Percentiles rank a stretch among this genome's conserved stretches.
Conservation (phyloP, 2,329 filamentous ascomycete genomes). For the Ophiostoma himal-ulmi region DNA sequence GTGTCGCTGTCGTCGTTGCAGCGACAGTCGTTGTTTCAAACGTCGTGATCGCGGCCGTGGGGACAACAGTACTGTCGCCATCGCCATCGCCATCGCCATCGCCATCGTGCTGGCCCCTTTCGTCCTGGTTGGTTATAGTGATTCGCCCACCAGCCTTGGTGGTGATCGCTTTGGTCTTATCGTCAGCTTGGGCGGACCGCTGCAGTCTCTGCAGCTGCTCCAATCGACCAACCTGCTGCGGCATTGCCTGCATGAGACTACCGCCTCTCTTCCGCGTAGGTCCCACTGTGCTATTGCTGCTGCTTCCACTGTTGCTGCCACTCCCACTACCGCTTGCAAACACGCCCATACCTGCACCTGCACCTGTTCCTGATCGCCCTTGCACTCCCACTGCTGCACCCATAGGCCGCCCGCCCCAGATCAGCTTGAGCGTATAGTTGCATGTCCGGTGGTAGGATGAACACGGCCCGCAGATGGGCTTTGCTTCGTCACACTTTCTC, state of each 20-base stretch:
- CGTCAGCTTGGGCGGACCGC: background rate
- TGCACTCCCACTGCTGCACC: background rate
- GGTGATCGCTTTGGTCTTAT: background rate
- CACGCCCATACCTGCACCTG: background rate
- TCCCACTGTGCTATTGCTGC: background rate
- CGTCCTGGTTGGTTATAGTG: background rate
- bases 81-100: no score
- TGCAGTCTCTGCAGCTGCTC: background rate
- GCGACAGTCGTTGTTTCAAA: background rate
- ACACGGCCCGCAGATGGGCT: conserved; percentile 22
- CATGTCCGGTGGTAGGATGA: conserved; percentile 11
- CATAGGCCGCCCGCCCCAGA: conserved; percentile 16
- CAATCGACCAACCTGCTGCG: background rate
- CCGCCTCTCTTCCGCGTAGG: background rate
- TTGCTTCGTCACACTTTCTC: conserved; percentile 23
- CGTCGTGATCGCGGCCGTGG: background rate
- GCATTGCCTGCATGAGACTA: background rate
- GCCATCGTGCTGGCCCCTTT: background rate
- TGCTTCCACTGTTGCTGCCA: background rate
- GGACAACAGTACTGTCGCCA: background rate
- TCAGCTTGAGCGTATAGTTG: conserved; percentile 21
- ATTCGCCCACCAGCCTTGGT: background rate
- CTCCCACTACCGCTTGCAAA: background rate
- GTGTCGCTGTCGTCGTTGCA: background rate
- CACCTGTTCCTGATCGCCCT: background rate